Evolutionary conservation across 2,329 filamentous ascomycete genomes (phyloP), one percentile per base, ranked within the genome.

Genomic region (Colletotrichum sp.): DNA sequence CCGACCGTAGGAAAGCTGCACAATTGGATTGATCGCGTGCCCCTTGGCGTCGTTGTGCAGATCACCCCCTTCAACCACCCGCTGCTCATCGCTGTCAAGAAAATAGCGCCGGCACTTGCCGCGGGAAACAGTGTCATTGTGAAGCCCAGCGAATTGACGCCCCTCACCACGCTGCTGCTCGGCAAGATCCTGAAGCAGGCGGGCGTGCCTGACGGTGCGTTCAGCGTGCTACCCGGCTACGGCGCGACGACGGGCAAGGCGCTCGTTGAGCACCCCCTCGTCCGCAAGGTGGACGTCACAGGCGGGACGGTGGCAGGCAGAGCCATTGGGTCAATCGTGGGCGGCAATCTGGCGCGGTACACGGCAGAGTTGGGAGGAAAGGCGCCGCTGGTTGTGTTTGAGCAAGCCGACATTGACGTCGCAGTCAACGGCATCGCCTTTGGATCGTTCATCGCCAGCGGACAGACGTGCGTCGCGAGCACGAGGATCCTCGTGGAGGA

Each of bases 401-500:
- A 90, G 39, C 88, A 92, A 72, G 93, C 93, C 1, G 90, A 94
- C 78, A 82, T 95, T 26, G 90, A 92, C 73, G 89, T 92, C 52
- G 92, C 93, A 16, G 92, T 94, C 79, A 93, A 93, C 69, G 94
- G 93, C 82, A 91, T 93, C 81, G 93, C 92, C 6, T 90, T 91
- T 78, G 90, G 89, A 5, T 88, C 89, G 8, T 91, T 90, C 73
- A 85, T 90, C 21, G 90, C 89, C 8, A 89, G 88, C 70, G 90
- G 90, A 0, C 90, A 91, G 83, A 90, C 89, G 2, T 91, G 90
- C 77, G 94, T 94, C 71, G 94, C 94, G 8, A 93, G 93, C 69
- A 95, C 94, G 52, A 90, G 95, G 80, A 91, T 96, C 82, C 92
- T 95, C 82, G 94, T 96, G 24, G 91, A 96, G 79, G 91, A 93